phyloP scores from a whole-genome alignment of 192 early-diverging fungal species.

The Entomortierella lignicola region DNA sequence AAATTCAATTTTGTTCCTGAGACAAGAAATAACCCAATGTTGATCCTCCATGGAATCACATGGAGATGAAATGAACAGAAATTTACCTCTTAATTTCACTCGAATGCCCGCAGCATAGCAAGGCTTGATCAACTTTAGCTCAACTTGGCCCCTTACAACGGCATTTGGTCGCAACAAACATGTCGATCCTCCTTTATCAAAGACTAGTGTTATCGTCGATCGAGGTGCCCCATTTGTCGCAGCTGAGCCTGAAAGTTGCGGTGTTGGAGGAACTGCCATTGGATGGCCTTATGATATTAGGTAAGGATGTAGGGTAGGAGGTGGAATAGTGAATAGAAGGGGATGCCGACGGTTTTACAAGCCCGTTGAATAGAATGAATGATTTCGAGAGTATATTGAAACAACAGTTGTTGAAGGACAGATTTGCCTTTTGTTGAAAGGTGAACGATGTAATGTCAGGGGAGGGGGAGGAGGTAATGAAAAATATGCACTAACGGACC shows the following conservation, averaged over 20 bases:
- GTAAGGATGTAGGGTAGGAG: not conserved
- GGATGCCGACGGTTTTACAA: too few relatives aligned
- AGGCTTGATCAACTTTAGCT: conserved; percentile 47
- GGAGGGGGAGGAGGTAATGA: too few relatives aligned
- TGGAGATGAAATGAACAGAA: not conserved
- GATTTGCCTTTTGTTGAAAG: too few relatives aligned
- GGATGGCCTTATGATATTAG: not conserved
- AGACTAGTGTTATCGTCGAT: conserved; percentile 28
- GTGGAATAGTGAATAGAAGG: not conserved
- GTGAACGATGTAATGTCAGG: too few relatives aligned
- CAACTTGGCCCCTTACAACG: conserved; percentile 46
- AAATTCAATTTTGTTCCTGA: too few relatives aligned
- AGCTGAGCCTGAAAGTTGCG: not conserved
- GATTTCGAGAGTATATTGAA: too few relatives aligned
- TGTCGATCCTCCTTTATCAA: conserved; percentile 43
- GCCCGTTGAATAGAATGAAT: too few relatives aligned
- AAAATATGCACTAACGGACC: too few relatives aligned
- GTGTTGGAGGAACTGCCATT: conserved; percentile 23
- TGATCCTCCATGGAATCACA: not conserved
- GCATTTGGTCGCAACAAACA: conserved; percentile 46
- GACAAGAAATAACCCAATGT: too few relatives aligned
- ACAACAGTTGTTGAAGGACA: not conserved
- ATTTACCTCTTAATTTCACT: conserved; percentile 42
- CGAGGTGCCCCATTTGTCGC: conserved; percentile 2
- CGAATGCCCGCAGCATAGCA: conserved; percentile 48